phyloP scores from a whole-genome alignment of 257 asterid genomes.

The Primulina huaijiensis region DNA sequence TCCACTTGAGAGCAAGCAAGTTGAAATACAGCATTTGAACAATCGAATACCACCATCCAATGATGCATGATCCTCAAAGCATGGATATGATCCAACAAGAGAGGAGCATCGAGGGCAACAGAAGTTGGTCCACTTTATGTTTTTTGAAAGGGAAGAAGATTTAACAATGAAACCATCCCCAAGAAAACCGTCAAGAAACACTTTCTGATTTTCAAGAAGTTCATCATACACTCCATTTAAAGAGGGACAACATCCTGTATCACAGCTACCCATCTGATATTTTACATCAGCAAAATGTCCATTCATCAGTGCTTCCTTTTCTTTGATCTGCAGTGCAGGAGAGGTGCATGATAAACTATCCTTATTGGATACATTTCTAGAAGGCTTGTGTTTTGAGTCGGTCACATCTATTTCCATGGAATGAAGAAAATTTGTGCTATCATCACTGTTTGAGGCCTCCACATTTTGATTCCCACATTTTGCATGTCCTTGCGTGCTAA shows the following conservation, averaged over 20 bases:
- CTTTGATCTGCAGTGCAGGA: constrained; percentile 34
- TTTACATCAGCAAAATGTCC: constrained; percentile 5
- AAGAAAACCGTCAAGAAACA: constrained; percentile 76
- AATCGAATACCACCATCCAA: constrained; percentile 80
- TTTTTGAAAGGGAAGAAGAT: constrained; percentile 68
- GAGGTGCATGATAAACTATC: constrained; percentile 36
- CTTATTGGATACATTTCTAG: constrained; percentile 23
- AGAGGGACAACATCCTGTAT: constrained; percentile 38
- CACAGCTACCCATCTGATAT: constrained; percentile 18
- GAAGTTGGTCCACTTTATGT: constrained; percentile 60
- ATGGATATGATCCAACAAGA: constrained; percentile 82
- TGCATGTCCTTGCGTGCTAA: constrained; percentile 14
- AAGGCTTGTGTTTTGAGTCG: constrained; percentile 25
- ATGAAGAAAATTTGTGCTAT: not conserved
- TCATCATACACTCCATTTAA: constrained; percentile 31
- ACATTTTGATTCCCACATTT: constrained; percentile 23
- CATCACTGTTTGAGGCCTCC: constrained; percentile 13
- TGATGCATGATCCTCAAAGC: constrained; percentile 50
- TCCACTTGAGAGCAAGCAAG: constrained; percentile 45
- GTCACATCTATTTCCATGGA: constrained; percentile 21
- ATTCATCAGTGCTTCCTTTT: constrained; percentile 24
- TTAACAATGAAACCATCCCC: constrained; percentile 77
- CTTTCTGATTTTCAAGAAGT: constrained; percentile 68
- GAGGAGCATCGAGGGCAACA: constrained; percentile 74
- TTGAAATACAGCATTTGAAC: constrained; percentile 70